Base-by-base conservation (phyloP, 306 rosid genomes). In the Sophora flavescens region DNA sequence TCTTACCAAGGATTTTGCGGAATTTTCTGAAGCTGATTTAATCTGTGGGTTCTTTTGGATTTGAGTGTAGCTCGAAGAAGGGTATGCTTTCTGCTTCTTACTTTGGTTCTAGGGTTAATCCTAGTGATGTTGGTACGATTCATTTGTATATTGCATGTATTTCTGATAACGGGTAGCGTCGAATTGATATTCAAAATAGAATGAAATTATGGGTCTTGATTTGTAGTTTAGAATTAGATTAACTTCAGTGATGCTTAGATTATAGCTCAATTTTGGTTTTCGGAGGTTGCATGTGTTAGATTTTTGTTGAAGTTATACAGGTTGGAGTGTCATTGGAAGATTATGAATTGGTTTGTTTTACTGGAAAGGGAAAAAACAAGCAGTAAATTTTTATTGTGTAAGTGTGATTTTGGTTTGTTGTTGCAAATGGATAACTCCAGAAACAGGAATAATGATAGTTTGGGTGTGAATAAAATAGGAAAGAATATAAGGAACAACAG, bases 401-500 rank as follows among this genome's bases (percentile, higher is more conserved):
- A 68, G 78, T 69, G 76, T 51, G 71, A 51, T 63, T 54, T 72
- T 44, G 41, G 41, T 41, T 76, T 59, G 13, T 77, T 13, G 71
- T 38, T 69, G 59, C 50, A 79, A 67, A 93, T 91, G 98, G 97
- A 94, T 80, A 88, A 87, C 68, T 87, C 93, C 10, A 88, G 78
- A 77, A 92, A 85, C 68, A 86, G 87, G 84, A 81, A 82, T 13
- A 85, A 59, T 87, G 96, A 91, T 13, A 81, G 75, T 65, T 85
- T 94, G 91, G 98, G 97, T 56, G 97, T 94, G 81, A 94, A n/a
- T n/a, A n/a, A n/a, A 70, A 58, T 90, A 72, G 98, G 97, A 52
- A 94, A 94, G 68, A 91, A 91, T 78, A 94, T 94, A 68, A 90
- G 87, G 86, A 94, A 94, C 32, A 30, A 30, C 32, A 30, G 32